A percentile compares a stretch with the other conserved stretches of the same genome.
These are phyloP conservation scores for Stachybotrys chartarum DNA, from an alignment of 2,329 filamentous ascomycete genomes.

Conservation along the genomic window DNA sequence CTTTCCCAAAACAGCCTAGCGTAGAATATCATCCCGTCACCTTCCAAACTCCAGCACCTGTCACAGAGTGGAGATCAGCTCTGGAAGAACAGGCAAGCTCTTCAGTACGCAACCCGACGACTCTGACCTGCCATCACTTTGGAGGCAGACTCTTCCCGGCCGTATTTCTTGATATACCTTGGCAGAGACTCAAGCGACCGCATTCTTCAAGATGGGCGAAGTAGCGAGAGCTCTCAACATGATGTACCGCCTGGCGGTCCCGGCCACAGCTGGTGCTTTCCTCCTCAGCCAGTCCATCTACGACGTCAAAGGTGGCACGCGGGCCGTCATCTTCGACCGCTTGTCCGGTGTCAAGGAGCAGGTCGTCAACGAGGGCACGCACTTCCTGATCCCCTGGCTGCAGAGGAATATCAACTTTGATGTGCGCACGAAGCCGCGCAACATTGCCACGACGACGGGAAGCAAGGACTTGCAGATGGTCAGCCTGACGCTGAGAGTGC, in stretches of 20 bases:
- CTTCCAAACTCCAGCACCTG: neutral
- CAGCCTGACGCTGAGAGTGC: constrained; percentile 88
- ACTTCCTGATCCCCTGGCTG: constrained; percentile 93
- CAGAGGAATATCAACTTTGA: constrained; percentile 94
- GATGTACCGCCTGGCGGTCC: constrained; percentile 65
- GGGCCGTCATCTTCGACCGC: constrained; percentile 97
- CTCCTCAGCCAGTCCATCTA: constrained; percentile 77
- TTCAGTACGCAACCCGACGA: neutral
- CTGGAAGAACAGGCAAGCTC: neutral
- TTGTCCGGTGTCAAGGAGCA: constrained; percentile 85
- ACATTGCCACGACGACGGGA: constrained; percentile 94
- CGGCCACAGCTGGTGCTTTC: constrained; percentile 60
- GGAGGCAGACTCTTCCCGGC: constrained; percentile 2
- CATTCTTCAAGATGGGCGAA: constrained; percentile 38
- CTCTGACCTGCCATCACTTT: neutral
- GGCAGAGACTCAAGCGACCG: neutral
- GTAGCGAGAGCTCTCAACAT: constrained; percentile 51
- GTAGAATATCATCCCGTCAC: constrained; percentile 2
- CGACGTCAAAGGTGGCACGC: constrained; percentile 90
- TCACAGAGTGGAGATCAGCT: neutral
- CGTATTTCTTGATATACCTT: constrained; percentile 1
- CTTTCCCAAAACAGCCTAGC: constrained; percentile 27
- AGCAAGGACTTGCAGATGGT: constrained; percentile 99
- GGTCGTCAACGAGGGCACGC: constrained; percentile 92
- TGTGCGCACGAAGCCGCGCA: constrained; percentile 93